Percentiles rank a stretch among this genome's conserved stretches.
These are phyloP conservation scores for Kodamaea plutei DNA, from an alignment of 1,139 yeast genomes.

Conservation along the genomic window DNA sequence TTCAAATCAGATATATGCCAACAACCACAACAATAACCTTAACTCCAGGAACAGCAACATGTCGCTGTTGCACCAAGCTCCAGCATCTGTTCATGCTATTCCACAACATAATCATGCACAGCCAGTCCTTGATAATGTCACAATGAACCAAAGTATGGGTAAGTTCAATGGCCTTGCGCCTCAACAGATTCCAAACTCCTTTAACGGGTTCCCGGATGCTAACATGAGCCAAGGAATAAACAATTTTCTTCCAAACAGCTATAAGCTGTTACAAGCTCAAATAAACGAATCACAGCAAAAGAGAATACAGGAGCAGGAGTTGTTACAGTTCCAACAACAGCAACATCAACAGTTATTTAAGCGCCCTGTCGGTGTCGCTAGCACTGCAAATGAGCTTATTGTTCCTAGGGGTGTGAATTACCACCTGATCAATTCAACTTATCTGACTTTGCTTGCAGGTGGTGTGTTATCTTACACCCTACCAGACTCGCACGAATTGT, in stretches of 20 bases:
- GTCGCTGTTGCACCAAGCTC: not conserved
- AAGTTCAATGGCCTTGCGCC: constrained; percentile 6
- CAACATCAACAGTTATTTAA: constrained; percentile 18
- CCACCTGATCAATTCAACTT: constrained; percentile 32
- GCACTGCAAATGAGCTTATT: constrained; percentile 20
- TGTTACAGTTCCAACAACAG: constrained; percentile 16
- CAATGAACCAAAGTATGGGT: constrained; percentile 4
- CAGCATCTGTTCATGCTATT: not conserved
- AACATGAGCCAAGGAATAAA: constrained; percentile 1
- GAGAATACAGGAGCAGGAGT: constrained; percentile 15
- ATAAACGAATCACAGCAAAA: constrained; percentile 16
- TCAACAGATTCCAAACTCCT: too few species aligned
- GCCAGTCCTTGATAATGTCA: constrained; percentile 3
- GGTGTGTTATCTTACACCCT: constrained; percentile 39
- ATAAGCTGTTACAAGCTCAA: constrained; percentile 17
- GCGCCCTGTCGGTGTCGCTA: constrained; percentile 15
- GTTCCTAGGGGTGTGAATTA: constrained; percentile 20
- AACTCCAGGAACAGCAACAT: constrained; percentile 1
- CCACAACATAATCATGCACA: not conserved
- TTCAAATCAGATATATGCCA: constrained; percentile 23
- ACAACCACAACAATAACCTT: constrained; percentile 16
- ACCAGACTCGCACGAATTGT: constrained; percentile 17
- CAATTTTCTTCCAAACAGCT: constrained; percentile 13
- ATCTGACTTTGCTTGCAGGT: constrained; percentile 37
- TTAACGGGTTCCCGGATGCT: constrained; percentile 11